A percentile compares a stretch with the other conserved stretches of the same genome.
These are phyloP conservation scores for Pulveroboletus sp. DNA, from an alignment of 768 basidiomycete genomes.

Conservation along the genomic window DNA sequence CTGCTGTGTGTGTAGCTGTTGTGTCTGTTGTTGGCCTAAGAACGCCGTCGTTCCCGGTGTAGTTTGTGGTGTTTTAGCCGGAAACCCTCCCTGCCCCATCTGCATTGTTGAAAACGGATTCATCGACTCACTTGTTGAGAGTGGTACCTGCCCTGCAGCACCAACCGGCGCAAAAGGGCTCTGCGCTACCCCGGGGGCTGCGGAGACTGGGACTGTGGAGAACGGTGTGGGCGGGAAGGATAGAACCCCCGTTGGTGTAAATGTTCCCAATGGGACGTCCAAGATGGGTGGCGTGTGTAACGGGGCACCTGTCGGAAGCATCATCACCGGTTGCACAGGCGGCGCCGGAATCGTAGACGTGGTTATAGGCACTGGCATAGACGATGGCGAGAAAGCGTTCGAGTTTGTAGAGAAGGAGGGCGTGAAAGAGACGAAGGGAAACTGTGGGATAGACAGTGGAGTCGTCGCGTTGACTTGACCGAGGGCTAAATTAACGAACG, in stretches of 20 bases:
- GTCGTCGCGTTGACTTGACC: conserved; percentile 1
- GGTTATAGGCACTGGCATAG: background rate
- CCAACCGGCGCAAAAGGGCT: conserved; percentile 16
- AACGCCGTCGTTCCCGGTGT: conserved; percentile 15
- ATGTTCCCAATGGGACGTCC: background rate
- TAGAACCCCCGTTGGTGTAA: background rate
- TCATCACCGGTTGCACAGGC: conserved; percentile 7
- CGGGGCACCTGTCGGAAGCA: conserved; percentile 1
- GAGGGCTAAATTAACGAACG: conserved; percentile 19
- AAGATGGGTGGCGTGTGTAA: conserved; percentile 2
- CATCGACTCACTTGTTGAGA: background rate
- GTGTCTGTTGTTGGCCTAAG: conserved; percentile 17
- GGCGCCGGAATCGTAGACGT: conserved; percentile 8
- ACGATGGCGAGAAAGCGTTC: conserved; percentile 16
- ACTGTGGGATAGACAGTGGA: background rate
- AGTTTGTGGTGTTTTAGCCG: conserved; percentile 28
- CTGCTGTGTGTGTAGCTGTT: background rate
- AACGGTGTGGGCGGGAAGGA: conserved; percentile 10
- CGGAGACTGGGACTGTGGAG: background rate
- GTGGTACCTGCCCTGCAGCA: conserved; percentile 25
- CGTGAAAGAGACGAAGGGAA: conserved; percentile 5
- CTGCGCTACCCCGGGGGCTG: conserved; percentile 8
- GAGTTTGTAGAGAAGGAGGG: conserved; percentile 1
- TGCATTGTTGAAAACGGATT: conserved; percentile 20
- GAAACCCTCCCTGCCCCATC: conserved; percentile 12